Conservation (phyloP, 345 rosid species). For the Eucalyptus rudis region DNA sequence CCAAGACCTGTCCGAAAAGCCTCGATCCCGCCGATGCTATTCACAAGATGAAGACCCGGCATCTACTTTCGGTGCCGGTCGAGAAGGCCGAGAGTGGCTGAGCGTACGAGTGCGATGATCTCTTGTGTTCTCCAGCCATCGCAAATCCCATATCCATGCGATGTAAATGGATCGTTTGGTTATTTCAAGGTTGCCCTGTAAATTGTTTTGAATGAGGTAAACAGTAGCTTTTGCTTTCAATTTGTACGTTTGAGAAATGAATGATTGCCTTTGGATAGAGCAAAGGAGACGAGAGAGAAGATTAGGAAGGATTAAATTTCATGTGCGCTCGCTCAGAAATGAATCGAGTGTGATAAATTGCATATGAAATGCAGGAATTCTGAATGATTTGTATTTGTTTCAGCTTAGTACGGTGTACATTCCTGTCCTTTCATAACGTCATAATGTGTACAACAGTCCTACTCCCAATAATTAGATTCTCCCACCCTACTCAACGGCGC, state of each 20-base stretch:
- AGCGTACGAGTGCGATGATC: background rate
- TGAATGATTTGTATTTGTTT: background rate
- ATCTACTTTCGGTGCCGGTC: slow-evolving; percentile 3
- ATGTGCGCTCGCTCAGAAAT: too few relatives aligned
- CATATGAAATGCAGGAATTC: background rate
- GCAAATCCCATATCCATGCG: background rate
- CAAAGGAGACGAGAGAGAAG: background rate
- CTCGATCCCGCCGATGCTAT: slow-evolving; percentile 46
- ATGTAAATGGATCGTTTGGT: background rate
- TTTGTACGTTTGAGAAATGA: background rate
- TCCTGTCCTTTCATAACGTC: background rate
- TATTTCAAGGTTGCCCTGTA: background rate
- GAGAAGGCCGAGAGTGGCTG: background rate
- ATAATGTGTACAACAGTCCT: background rate
- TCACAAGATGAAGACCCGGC: slow-evolving; percentile 45
- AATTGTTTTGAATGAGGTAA: background rate
- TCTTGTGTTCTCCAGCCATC: background rate
- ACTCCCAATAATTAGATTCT: background rate
- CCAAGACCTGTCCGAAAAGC: slow-evolving; percentile 51
- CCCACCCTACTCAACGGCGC: background rate
- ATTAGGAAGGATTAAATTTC: too few relatives aligned
- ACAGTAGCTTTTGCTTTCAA: background rate
- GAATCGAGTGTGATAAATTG: background rate
- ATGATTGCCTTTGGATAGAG: background rate
- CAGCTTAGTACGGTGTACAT: background rate